A percentile compares a stretch with the other conserved stretches of the same genome.
phyloP scores from a whole-genome alignment of 1,284 basidiomycete species.

The Puccinia sorghi region DNA sequence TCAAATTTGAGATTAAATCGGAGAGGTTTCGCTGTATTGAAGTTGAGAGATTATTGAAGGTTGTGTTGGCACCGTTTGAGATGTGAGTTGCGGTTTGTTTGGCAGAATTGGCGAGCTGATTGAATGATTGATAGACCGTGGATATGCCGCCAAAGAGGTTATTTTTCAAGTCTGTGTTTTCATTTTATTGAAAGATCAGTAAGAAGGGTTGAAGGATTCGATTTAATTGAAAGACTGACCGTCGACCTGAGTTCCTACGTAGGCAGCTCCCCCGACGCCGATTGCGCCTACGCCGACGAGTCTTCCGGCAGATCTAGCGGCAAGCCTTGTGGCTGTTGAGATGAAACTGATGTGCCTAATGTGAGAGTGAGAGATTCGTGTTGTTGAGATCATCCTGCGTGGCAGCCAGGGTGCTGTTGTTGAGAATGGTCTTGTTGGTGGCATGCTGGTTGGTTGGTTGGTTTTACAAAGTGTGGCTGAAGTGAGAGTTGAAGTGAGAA shows the following conservation, averaged over 20 bases:
- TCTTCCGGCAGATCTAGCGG: constrained; percentile 9
- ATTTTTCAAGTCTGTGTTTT: constrained; percentile 2
- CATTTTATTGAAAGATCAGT: no score
- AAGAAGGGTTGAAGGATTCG: background rate
- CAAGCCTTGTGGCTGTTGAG: constrained; percentile 27
- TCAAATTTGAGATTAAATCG: constrained; percentile 10
- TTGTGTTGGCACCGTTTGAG: constrained; percentile 13
- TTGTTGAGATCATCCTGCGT: constrained; percentile 26
- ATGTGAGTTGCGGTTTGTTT: background rate
- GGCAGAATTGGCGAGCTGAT: background rate
- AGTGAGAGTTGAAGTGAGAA: no score
- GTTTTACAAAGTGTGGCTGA: background rate
- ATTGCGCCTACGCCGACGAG: constrained; percentile 37
- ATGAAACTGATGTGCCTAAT: constrained; percentile 37
- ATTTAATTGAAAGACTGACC: constrained; percentile 14
- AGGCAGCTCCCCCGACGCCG: constrained; percentile 39
- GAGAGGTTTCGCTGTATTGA: constrained; percentile 6
- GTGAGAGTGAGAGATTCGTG: background rate
- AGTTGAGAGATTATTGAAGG: constrained; percentile 7
- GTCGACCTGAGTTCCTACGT: constrained; percentile 43
- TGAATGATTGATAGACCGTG: background rate
- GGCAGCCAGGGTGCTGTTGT: background rate
- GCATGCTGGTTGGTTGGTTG: background rate
- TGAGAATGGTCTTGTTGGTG: background rate
- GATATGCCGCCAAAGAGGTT: constrained; percentile 3